Conservation (phyloP, 805 yeast genomes). For the Sungouiozyma intestinalis region DNA sequence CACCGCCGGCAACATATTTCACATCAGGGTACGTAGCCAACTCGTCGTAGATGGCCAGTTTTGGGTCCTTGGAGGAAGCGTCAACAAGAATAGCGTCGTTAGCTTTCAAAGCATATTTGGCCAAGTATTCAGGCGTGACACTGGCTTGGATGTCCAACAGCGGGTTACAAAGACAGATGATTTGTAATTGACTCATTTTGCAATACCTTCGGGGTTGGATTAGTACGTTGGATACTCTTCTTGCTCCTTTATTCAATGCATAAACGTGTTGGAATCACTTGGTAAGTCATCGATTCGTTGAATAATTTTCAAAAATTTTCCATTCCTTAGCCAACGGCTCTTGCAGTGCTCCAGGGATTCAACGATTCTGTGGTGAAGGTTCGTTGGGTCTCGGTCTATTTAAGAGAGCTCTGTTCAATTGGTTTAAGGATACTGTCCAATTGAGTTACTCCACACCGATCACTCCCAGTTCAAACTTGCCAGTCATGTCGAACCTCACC, state of each 20-base stretch:
- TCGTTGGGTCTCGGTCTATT: too few species aligned
- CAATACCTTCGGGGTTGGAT: background rate
- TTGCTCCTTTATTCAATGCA: too few species aligned
- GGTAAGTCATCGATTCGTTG: background rate
- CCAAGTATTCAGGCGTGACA: conserved; percentile 56
- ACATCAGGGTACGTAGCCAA: conserved; percentile 50
- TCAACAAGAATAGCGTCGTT: conserved; percentile 80
- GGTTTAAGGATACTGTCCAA: too few species aligned
- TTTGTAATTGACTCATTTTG: conserved; percentile 16
- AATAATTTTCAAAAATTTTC: too few species aligned
- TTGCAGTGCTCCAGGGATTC: too few species aligned
- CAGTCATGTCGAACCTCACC: background rate
- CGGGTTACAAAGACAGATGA: conserved; percentile 89
- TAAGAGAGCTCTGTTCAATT: too few species aligned
- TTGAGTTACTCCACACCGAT: background rate
- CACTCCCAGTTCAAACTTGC: background rate
- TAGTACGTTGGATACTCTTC: too few species aligned
- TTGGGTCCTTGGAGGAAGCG: conserved; percentile 55
- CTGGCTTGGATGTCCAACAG: conserved; percentile 78
- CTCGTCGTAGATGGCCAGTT: conserved; percentile 79
- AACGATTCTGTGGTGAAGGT: too few species aligned
- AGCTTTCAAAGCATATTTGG: conserved; percentile 73
- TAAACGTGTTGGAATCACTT: too few species aligned
- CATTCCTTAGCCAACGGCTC: too few species aligned
- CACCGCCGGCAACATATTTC: conserved; percentile 91